Base-by-base conservation (phyloP, 163 green algal genomes). In the Scenedesmus sp. region DNA sequence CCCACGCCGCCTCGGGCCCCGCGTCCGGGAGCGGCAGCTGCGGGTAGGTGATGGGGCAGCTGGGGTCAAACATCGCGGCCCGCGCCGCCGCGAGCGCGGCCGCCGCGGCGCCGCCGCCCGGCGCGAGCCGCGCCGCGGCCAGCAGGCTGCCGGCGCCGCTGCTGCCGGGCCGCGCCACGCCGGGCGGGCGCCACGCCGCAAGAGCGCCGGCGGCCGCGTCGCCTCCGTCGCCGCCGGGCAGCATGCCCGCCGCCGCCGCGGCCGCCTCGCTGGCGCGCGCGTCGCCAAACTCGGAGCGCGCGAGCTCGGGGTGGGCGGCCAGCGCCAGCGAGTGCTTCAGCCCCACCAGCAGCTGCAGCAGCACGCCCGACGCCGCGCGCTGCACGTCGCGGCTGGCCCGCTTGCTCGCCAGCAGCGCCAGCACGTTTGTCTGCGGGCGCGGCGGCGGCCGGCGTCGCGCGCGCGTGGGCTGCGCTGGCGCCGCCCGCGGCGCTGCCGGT, bases 301-400 rank as follows among this genome's bases (percentile, higher is more conserved):
- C 51, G 17, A 84, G 81, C 50, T 78, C 70, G 15, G 77, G 57
- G 58, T 87, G 70, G n/a, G 66, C 73, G 0, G 63, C 56, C 22
- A 85, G 77, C 22, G 73, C 70, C 39, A 87, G 54, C 4, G 78
- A 84, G 34, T 22, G 28, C 44, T 77, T 69, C 26, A 84, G 70
- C 7, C 78, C 64, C 34, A 36, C 47, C 15, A 81, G 14, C 5
- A 81, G 79, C 26, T 71, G 63, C 47, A 78, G 57, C 57, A 85
- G 72, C 54, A 78, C 60, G 28, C 31, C 24, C 18, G 79, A 70
- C 44, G 79, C 79, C 1, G 73, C 60, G 28, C 36, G 39, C 34
- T 65, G 60, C 9, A 81, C 73, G 1, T 47, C 48, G 3, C 17
- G 60, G 73, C 62, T 81, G 62, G 10, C n/a, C 60, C 33, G 64